Evolutionary conservation across 2,329 filamentous ascomycete species (phyloP).

Genomic region (Fusarium sp.): DNA sequence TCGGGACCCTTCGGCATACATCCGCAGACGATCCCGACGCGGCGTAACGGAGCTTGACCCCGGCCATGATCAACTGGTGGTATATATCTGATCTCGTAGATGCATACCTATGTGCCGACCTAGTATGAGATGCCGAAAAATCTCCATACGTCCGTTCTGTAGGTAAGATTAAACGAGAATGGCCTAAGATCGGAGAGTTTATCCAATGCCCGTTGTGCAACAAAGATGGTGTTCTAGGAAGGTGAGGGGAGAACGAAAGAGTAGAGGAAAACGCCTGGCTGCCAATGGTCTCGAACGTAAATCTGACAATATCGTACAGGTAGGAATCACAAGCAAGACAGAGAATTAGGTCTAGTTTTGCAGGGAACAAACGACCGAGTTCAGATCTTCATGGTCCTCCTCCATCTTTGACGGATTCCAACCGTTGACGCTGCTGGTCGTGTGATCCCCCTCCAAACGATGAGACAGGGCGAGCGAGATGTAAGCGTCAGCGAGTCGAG

Average conservation of each 20-base stretch:
- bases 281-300: neutral
- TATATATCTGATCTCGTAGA: constrained; percentile 24
- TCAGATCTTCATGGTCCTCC: constrained; percentile 1
- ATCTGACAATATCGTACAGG: constrained; percentile 23
- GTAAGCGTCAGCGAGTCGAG: neutral
- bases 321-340: neutral
- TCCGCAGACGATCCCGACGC: constrained; percentile 20
- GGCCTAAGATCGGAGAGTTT: constrained; percentile 4
- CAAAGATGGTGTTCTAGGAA: constrained; percentile 14
- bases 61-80: constrained; percentile 31
- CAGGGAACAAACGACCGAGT: constrained; percentile 6
- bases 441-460: constrained; percentile 1
- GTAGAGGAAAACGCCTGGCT: constrained; percentile 9
- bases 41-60: constrained; percentile 33
- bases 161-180: constrained; percentile 9
- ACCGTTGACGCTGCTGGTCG: constrained; percentile 1
- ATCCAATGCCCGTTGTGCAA: constrained; percentile 9
- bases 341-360: constrained; percentile 3
- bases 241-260: neutral
- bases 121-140: constrained; percentile 35
- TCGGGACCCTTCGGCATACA: constrained; percentile 30
- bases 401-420: constrained; percentile 20
- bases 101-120: constrained; percentile 11
- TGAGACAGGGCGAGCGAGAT: neutral
- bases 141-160: constrained; percentile 33